Evolutionary conservation across 2,329 filamentous ascomycete genomes (phyloP), one percentile per base, ranked within the genome.

Genomic region (Pseudogymnoascus verrucosus): DNA sequence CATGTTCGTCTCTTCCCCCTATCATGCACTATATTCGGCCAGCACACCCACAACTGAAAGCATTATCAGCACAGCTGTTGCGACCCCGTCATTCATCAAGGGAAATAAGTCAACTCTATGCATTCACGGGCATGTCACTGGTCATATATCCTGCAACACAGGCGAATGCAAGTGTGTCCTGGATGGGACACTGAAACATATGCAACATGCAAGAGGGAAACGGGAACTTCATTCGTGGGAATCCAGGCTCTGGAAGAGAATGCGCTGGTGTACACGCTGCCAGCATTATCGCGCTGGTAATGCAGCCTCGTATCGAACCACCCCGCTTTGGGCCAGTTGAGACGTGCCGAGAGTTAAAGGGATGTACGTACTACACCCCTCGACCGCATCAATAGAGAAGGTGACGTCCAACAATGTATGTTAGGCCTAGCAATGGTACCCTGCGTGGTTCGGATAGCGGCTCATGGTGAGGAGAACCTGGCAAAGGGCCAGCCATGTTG

Each of bases 121-220:
- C 64, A 14, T 16, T 26, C 34, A 28, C 31, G 62, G 69, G 65
- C 65, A 69, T 69, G 70, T 71, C 70, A 69, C 64, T 69, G 69
- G 70, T 71, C 69, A 72, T 71, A 71, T 70, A 69, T 67, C 65
- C 69, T 70, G 69, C 66, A 67, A 70, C 67, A 67, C 68, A 51
- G 44, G 23, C 44, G 44, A 51, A 51, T 51, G 44, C 44, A 51
- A 51, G 44, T 16, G 44, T 51, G 44, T 51, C 44, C 44, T 51
- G 44, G 44, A 51, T 16, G 44, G 44, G 44, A 51, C 23, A 16
- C 44, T 51, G 44, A 51, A 51, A 51, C 44, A 28, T 51, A 51
- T 51, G 44, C 44, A 28, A 51, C 44, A 51, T 26, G 44, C 44
- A 51, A 26, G 23, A 51, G 19, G 44, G 5, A 51, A 51, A 51